These are phyloP conservation scores for Botryosphaeria dothidea DNA, from an alignment of 2,329 filamentous ascomycete species.

Conservation along the genomic window DNA sequence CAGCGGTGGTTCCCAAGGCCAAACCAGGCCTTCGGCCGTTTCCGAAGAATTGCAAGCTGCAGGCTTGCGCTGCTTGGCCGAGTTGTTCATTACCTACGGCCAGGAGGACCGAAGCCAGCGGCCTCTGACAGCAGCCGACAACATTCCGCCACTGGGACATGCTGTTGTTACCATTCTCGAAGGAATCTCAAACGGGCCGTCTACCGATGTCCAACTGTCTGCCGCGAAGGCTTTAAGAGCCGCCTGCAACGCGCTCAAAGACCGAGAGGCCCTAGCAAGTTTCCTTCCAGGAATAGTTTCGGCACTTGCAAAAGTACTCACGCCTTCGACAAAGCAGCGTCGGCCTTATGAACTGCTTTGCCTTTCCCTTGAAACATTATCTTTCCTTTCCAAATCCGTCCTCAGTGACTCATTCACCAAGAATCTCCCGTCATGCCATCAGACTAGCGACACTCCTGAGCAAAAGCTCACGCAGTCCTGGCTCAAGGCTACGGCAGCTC, in stretches of 20 bases:
- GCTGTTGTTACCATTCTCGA: slow-evolving; percentile 79
- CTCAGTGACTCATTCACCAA: slow-evolving; percentile 47
- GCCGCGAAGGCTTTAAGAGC: slow-evolving; percentile 66
- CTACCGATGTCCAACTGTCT: slow-evolving; percentile 68
- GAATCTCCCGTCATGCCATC: slow-evolving; percentile 26
- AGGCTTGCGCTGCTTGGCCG: slow-evolving; percentile 68
- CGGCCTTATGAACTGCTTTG: slow-evolving; percentile 66
- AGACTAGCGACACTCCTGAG: slow-evolving; percentile 33
- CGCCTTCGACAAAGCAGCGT: slow-evolving; percentile 64
- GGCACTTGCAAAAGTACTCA: slow-evolving; percentile 72
- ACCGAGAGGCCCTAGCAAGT: slow-evolving; percentile 74
- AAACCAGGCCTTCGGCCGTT: slow-evolving; percentile 45
- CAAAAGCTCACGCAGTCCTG: slow-evolving; percentile 57
- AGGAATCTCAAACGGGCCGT: slow-evolving; percentile 64
- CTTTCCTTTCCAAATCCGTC: slow-evolving; percentile 44
- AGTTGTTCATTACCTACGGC: slow-evolving; percentile 63
- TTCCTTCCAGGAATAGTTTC: slow-evolving; percentile 90
- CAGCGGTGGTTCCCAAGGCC: slow-evolving; percentile 67
- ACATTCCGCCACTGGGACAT: slow-evolving; percentile 79
- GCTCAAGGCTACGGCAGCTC: slow-evolving; percentile 76
- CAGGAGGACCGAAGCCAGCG: slow-evolving; percentile 51
- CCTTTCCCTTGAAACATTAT: slow-evolving; percentile 60
- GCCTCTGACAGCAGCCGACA: slow-evolving; percentile 55
- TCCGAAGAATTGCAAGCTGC: slow-evolving; percentile 75
- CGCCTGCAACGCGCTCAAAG: slow-evolving; percentile 65